Evolutionary conservation across 106 monocot genomes (phyloP).

Genomic region (Allium fistulosum): DNA sequence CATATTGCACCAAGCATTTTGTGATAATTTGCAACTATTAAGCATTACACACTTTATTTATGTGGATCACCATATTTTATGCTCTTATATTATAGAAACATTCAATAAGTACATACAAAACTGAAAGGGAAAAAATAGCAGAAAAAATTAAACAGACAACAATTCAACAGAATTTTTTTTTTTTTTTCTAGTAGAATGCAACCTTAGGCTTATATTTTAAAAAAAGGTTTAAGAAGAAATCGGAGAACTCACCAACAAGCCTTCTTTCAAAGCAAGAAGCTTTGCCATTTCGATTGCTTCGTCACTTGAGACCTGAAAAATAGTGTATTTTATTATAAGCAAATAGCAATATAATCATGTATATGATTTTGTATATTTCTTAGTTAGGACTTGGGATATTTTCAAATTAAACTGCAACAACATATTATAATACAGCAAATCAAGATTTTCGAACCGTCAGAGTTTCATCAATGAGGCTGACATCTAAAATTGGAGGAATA

Average conservation of each 20-base stretch:
- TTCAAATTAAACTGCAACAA: neutral
- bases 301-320: constrained; percentile 39
- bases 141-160: neutral
- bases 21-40: too few relatives aligned
- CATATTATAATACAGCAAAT: neutral
- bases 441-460: constrained; percentile 30
- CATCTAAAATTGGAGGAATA: constrained; percentile 58
- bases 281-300: constrained; percentile 83
- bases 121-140: neutral
- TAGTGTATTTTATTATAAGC: neutral
- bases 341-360: neutral
- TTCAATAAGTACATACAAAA: neutral
- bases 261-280: constrained; percentile 81
- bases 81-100: neutral
- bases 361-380: neutral
- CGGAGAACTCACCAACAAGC: constrained; percentile 54
- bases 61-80: too few relatives aligned
- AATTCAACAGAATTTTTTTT: neutral
- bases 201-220: too few relatives aligned
- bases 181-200: too few relatives aligned
- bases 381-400: neutral
- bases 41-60: too few relatives aligned
- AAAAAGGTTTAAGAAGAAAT: neutral
- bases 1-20: too few relatives aligned
- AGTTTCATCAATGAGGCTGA: constrained; percentile 55